phyloP scores from a whole-genome alignment of 192 early-diverging fungal species.

The Coemansia sp. region DNA sequence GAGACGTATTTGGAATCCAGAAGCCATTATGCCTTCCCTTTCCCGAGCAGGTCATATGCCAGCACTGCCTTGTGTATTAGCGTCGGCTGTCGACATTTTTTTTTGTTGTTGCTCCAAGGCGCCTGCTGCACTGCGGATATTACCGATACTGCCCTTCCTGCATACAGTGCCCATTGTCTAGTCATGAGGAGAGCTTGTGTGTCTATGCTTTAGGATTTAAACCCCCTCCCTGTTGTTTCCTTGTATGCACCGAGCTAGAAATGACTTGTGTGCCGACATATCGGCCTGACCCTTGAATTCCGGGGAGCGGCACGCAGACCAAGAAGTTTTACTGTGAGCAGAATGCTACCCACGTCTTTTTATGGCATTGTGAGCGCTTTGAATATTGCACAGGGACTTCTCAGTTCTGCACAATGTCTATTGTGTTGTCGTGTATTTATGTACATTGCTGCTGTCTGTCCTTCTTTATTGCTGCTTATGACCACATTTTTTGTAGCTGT shows the following conservation, averaged over 20 bases:
- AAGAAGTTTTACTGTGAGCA: not conserved
- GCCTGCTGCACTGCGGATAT: slow-evolving; percentile 3
- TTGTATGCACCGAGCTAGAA: too few species aligned
- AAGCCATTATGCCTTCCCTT: not conserved
- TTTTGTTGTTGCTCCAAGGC: too few species aligned
- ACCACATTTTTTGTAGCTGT: slow-evolving; percentile 25
- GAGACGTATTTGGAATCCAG: slow-evolving; percentile 7
- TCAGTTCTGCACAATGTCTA: slow-evolving; percentile 6
- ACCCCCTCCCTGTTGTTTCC: too few species aligned
- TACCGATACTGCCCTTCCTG: not conserved
- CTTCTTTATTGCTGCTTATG: not conserved
- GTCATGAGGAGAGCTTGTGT: not conserved
- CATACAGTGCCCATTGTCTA: not conserved
- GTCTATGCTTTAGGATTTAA: too few species aligned
- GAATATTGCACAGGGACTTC: slow-evolving; percentile 4
- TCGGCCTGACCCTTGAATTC: not conserved
- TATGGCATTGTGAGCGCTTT: not conserved
- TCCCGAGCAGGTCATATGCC: slow-evolving; percentile 8
- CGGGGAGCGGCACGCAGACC: not conserved
- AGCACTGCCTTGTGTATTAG: slow-evolving; percentile 2
- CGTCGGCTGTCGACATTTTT: not conserved
- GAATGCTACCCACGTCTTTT: not conserved
- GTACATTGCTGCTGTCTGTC: not conserved
- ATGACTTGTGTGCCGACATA: too few species aligned
- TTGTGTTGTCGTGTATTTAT: not conserved